Evolutionary conservation across 495 filamentous ascomycete genomes (phyloP).

Genomic region (Endocarpon pusillum): DNA sequence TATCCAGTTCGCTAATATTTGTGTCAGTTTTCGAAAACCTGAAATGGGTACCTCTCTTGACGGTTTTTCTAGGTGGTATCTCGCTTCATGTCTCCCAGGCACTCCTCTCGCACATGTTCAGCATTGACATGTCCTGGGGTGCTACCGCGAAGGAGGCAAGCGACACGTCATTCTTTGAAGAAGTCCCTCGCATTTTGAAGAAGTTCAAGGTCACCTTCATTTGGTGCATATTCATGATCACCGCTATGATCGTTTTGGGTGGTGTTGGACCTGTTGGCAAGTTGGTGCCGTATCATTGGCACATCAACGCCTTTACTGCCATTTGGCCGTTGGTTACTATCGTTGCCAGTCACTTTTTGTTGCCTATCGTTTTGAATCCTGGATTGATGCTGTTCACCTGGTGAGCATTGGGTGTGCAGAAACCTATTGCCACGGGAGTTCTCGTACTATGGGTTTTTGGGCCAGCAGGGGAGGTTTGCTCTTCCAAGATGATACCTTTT

Average conservation of each 20-base stretch:
- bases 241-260: constrained; percentile 26
- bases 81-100: constrained; percentile 29
- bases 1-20: not conserved
- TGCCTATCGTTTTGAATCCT: constrained; percentile 46
- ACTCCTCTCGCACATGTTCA: constrained; percentile 27
- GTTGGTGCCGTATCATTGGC: constrained; percentile 34
- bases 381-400: constrained; percentile 51
- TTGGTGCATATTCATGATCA: constrained; percentile 29
- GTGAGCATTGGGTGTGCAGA: constrained; percentile 22
- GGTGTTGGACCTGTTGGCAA: constrained; percentile 10
- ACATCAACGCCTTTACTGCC: constrained; percentile 36
- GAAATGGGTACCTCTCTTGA: constrained; percentile 28
- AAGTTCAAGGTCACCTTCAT: constrained; percentile 44
- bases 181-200: constrained; percentile 35
- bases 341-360: constrained; percentile 36
- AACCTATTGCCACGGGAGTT: too few species aligned
- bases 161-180: constrained; percentile 40
- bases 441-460: too few species aligned
- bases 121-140: constrained; percentile 31
- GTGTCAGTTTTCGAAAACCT: constrained; percentile 25
- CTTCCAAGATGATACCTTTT: too few species aligned
- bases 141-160: constrained; percentile 41
- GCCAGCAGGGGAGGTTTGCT: too few species aligned
- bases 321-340: constrained; percentile 39
- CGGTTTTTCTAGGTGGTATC: constrained; percentile 30